Evolutionary conservation across 1,284 basidiomycete genomes (phyloP), one percentile per base, ranked within the genome.

Genomic region (Heterobasidion parviporum): DNA sequence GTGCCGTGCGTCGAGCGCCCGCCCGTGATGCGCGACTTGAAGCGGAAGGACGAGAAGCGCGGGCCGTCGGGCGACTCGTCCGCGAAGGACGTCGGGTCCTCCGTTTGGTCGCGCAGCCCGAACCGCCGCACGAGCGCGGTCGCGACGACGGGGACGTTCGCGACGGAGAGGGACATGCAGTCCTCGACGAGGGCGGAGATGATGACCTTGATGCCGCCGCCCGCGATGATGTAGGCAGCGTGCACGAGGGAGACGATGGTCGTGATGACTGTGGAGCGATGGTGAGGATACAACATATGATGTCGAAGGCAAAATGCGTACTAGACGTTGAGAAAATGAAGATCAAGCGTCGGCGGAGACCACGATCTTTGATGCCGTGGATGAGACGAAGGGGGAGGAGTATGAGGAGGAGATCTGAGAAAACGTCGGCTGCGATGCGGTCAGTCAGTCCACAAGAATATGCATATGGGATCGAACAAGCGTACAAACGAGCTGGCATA

Each of bases 181-280:
- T 74, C 71, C 65, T 76, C 74, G 38, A 75, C 72, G 34, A 75
- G 57, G 0, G 72, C 73, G 8, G 70, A 67, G 44, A 76, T 67
- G 49, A 74, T 49, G 12, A 72, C 71, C 35, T 63, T 63, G 43
- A 66, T 64, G 14, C 67, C 70, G 26, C 66, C 67, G 32, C 55
- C 57, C 16, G 59, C 64, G 54, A 75, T 61, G 55, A 74, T 73
- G 56, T 68, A 70, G 2, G 63, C 63, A 1, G 68, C 71, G 54
- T 76, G 74, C 2, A 75, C 71, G 45, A 76, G 63, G n/a, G 72
- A 73, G 9, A 73, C 74, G 50, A 72, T 64, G 2, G 71, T 73
- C 4, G 72, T 73, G 15, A 70, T 59, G 48, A 73, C 59, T 62
- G 45, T 26, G 41, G 33, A 20, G 26, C 26, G 8, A 20, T 41